Percentiles rank a stretch among this genome's conserved stretches.
phyloP scores from a whole-genome alignment of 108 stramenopile species.

The Skeletonema tropicum region DNA sequence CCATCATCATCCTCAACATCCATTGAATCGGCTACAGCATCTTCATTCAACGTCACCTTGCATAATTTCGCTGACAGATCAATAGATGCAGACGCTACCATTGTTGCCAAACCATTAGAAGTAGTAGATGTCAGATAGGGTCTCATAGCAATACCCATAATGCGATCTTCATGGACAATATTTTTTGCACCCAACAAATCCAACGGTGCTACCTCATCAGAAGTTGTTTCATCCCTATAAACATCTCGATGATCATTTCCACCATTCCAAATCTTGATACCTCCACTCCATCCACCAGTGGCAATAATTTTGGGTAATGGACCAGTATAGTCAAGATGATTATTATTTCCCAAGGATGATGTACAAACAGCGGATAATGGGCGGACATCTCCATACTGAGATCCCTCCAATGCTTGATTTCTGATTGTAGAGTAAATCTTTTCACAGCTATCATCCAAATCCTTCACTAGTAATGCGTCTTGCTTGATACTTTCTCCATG shows the following conservation, averaged over 20 bases:
- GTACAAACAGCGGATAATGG: slow-evolving; percentile 70
- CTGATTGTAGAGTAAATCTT: slow-evolving; percentile 59
- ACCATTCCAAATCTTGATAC: slow-evolving; percentile 92
- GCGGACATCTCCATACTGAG: slow-evolving; percentile 83
- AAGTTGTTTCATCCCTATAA: background rate
- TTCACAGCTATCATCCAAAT: slow-evolving; percentile 61
- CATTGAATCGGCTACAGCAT: slow-evolving; percentile 33
- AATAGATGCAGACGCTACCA: slow-evolving; percentile 82
- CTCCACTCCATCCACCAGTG: slow-evolving; percentile 90
- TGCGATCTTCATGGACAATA: slow-evolving; percentile 84
- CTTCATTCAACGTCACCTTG: slow-evolving; percentile 51
- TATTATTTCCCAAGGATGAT: slow-evolving; percentile 23
- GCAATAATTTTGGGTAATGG: slow-evolving; percentile 68
- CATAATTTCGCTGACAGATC: slow-evolving; percentile 85
- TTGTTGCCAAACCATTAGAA: slow-evolving; percentile 25
- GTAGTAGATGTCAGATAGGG: slow-evolving; percentile 38
- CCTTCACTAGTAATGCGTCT: slow-evolving; percentile 45
- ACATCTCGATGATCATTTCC: slow-evolving; percentile 40
- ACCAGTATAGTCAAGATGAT: slow-evolving; percentile 18
- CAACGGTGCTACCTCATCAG: slow-evolving; percentile 48
- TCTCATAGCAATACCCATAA: slow-evolving; percentile 80
- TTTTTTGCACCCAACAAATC: slow-evolving; percentile 64
- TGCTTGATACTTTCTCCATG: slow-evolving; percentile 28
- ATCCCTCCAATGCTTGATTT: slow-evolving; percentile 76
- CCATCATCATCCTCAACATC: slow-evolving; percentile 47